A percentile compares a stretch with the other conserved stretches of the same genome.
phyloP scores from a whole-genome alignment of 75 land plant species.

The Pinus taeda region DNA sequence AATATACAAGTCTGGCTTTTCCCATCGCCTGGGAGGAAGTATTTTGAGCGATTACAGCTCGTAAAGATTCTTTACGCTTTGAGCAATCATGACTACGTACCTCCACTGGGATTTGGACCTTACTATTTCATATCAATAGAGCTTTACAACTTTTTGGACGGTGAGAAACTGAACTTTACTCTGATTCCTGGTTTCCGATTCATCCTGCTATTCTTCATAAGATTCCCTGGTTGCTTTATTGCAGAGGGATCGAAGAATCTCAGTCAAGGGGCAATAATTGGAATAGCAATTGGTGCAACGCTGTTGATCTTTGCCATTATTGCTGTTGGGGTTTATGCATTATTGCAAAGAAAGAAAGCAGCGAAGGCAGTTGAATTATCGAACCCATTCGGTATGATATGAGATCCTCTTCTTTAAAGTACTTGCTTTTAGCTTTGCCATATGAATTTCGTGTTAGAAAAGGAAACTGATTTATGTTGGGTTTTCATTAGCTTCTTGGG shows the following conservation, averaged over 20 bases:
- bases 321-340: constrained; percentile 40
- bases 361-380: constrained; percentile 21
- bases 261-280: constrained; percentile 20
- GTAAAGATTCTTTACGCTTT: constrained; percentile 42
- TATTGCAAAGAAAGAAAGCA: constrained; percentile 48
- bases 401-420: neutral
- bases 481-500: constrained; percentile 44
- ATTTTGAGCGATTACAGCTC: constrained; percentile 45
- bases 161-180: neutral
- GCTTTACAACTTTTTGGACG: neutral
- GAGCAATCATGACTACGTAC: constrained; percentile 58
- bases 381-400: constrained; percentile 68
- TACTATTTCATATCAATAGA: constrained; percentile 25
- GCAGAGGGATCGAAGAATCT: neutral
- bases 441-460: neutral
- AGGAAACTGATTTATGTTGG: neutral
- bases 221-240: too few species aligned
- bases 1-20: constrained; percentile 44
- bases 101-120: constrained; percentile 57
- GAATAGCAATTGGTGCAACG: constrained; percentile 43
- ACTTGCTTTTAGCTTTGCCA: neutral
- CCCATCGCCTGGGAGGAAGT: constrained; percentile 40
- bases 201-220: too few species aligned
- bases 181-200: too few species aligned
- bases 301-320: constrained; percentile 30